phyloP scores from a whole-genome alignment of 2,329 filamentous ascomycete species.

The Botrytis cinerea region DNA sequence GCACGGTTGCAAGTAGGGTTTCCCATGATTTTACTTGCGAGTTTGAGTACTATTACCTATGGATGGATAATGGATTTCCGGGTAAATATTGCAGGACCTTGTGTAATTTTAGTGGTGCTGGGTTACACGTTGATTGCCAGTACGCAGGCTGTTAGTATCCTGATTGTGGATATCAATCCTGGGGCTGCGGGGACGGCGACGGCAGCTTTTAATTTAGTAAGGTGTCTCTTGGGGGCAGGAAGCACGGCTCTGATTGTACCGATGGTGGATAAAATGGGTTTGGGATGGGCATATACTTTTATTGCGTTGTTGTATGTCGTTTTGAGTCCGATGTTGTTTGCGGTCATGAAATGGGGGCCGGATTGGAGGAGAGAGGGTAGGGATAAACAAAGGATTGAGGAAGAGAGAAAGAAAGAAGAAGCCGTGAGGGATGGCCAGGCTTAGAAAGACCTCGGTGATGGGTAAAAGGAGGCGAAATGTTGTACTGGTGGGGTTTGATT shows the following conservation, averaged over 20 bases:
- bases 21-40: constrained; percentile 54
- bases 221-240: constrained; percentile 57
- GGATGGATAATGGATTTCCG: constrained; percentile 53
- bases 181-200: constrained; percentile 54
- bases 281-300: constrained; percentile 55
- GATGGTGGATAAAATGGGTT: constrained; percentile 53
- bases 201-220: constrained; percentile 57
- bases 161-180: constrained; percentile 59
- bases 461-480: background rate
- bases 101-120: constrained; percentile 50
- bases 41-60: constrained; percentile 51
- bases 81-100: constrained; percentile 49
- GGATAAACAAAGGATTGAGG: constrained; percentile 30
- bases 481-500: background rate
- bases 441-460: too few species aligned
- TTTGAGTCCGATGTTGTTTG: constrained; percentile 45
- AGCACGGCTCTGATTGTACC: constrained; percentile 54
- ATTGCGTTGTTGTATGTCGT: constrained; percentile 48
- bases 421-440: background rate
- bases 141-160: constrained; percentile 52
- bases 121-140: constrained; percentile 55
- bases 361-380: constrained; percentile 46
- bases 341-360: constrained; percentile 48
- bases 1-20: constrained; percentile 53
- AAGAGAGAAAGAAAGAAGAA: constrained; percentile 15